A percentile compares a stretch with the other conserved stretches of the same genome.
Evolutionary conservation across 345 rosid species (phyloP).

Genomic region (Crucihimalaya himalaica): DNA sequence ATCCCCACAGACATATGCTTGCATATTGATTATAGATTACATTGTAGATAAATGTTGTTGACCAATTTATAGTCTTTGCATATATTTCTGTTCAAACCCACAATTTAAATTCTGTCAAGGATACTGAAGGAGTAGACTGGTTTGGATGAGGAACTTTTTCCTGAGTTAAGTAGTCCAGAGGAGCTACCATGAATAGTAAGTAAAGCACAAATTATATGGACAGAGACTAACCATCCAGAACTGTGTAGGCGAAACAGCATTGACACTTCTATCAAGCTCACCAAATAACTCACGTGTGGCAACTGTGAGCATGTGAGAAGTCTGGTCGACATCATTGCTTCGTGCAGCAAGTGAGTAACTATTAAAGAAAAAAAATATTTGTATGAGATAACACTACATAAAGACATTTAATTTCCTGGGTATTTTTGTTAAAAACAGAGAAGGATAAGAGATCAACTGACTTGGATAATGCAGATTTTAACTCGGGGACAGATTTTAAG

Average conservation of each 20-base stretch:
- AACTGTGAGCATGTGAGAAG: constrained; percentile 91
- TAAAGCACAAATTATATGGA: constrained; percentile 4
- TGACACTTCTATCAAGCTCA: constrained; percentile 90
- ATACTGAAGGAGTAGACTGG: neutral
- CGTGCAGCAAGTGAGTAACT: constrained; percentile 71
- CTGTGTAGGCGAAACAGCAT: constrained; percentile 90
- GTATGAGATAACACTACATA: neutral
- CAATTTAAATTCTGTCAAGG: neutral
- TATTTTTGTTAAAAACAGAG: neutral
- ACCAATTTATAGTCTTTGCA: neutral
- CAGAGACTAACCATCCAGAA: constrained; percentile 85
- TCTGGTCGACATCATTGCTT: constrained; percentile 80
- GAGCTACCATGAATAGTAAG: constrained; percentile 4
- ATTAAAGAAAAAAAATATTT: constrained; percentile 24
- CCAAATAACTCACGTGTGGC: constrained; percentile 89
- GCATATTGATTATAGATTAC: neutral
- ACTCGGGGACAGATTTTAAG: constrained; percentile 95
- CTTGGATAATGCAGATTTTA: constrained; percentile 80
- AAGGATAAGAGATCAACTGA: constrained; percentile 39
- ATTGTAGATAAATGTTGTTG: neutral
- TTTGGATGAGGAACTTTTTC: neutral
- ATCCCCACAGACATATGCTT: neutral
- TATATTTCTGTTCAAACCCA: neutral
- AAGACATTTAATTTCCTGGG: neutral
- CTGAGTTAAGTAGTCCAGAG: neutral